Base-by-base conservation (phyloP, 148 eudicot species). In the Polygonum maritimum region DNA sequence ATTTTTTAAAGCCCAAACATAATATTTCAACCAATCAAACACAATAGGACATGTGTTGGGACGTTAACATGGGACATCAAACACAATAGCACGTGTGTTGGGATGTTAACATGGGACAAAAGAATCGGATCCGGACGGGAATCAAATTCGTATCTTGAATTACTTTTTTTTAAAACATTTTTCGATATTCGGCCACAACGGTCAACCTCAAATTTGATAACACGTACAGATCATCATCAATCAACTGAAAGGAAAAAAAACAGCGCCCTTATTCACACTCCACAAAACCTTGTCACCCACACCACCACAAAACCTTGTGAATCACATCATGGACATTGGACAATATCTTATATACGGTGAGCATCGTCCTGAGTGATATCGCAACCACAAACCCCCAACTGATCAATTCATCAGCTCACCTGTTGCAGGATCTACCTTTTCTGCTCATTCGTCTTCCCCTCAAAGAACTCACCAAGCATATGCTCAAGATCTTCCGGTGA, bases 401-500 rank as follows among this genome's bases (percentile, higher is more conserved):
- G 69, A 31, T 10, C 71, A 67, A 7, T 16, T 67, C 71, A 38
- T 35, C 45, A 67, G 21, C 14, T 22, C 60, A 60, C 22, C 67
- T 14, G 44, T 16, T 36, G 15, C 21, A 62, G 2, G 10, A 67
- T 36, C 78, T 76, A 76, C 78, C 78, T 76, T 60, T 73, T 90
- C 18, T 89, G 87, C 78, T 94, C 93, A 51, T 83, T 89, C 57
- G 86, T 86, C 83, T 82, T 94, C 4, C 97, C 97, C 81, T 90
- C 97, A 15, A 94, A 94, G 83, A 94, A 92, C 79, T 94, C 98
- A n/a, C 93, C 93, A 48, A 94, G 91, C 97, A 94, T 92, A 51
- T 89, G 84, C 75, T 94, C 97, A 76, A 94, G 88, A 82, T 94
- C 98, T 85, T 94, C 98, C 1, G 98, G 87, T 1, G 88, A 76